Conservation (phyloP, 345 rosid species). For the Camelina hispida region DNA sequence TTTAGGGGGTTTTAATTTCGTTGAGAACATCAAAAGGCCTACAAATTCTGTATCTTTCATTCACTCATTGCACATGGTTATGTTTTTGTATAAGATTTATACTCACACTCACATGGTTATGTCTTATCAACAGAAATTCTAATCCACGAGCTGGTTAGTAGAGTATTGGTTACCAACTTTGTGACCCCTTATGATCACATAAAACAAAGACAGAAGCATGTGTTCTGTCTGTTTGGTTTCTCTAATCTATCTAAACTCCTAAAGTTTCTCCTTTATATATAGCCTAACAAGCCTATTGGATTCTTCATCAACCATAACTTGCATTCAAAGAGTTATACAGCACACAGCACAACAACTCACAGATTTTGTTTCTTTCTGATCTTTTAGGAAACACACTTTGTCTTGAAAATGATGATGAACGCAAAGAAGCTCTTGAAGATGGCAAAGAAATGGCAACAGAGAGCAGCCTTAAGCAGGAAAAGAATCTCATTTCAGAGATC, state of each 20-base stretch:
- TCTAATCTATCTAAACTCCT: not conserved
- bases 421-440: slow-evolving; percentile 29
- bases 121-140: not conserved
- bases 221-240: slow-evolving; percentile 2
- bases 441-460: slow-evolving; percentile 35
- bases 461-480: slow-evolving; percentile 17
- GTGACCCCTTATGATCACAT: slow-evolving; percentile 3
- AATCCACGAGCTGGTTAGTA: not conserved
- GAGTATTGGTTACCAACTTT: not conserved
- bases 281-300: not conserved
- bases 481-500: slow-evolving; percentile 15
- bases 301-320: slow-evolving; percentile 19
- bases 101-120: not conserved
- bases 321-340: not conserved
- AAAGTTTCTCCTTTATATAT: slow-evolving; percentile 17
- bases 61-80: not conserved
- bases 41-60: not conserved
- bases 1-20: not conserved
- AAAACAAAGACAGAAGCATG: slow-evolving; percentile 25
- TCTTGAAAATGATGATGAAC: not conserved
- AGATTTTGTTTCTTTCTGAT: not conserved
- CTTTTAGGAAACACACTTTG: too few species aligned
- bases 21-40: not conserved
- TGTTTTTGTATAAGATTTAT: not conserved
- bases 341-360: not conserved